A percentile compares a stretch with the other conserved stretches of the same genome.
Conservation (phyloP, 345 rosid species). For the Rubroshorea leprosula region DNA sequence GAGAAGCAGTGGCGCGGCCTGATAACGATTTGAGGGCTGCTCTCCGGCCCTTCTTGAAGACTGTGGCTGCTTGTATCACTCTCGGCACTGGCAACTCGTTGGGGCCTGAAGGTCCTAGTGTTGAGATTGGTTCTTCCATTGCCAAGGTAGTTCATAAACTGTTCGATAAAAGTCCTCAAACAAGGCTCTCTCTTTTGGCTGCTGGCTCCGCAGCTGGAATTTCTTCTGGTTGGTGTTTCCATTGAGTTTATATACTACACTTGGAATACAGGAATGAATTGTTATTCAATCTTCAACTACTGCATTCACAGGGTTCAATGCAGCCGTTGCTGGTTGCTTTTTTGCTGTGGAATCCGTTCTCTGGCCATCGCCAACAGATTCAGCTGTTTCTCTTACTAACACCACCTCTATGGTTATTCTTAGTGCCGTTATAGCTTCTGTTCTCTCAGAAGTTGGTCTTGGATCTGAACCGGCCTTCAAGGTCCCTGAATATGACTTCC, state of each 20-base stretch:
- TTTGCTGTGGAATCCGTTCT: constrained; percentile 89
- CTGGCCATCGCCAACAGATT: constrained; percentile 72
- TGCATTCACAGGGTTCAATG: constrained; percentile 65
- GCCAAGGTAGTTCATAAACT: constrained; percentile 54
- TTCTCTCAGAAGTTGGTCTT: constrained; percentile 78
- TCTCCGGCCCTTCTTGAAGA: constrained; percentile 56
- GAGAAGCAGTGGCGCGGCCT: constrained; percentile 22
- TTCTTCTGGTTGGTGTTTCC: constrained; percentile 58
- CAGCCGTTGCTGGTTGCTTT: constrained; percentile 96
- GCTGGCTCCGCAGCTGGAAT: constrained; percentile 94
- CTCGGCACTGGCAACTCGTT: constrained; percentile 90
- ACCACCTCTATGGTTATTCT: constrained; percentile 88
- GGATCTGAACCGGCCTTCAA: constrained; percentile 88
- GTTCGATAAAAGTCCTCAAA: constrained; percentile 33
- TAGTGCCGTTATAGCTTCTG: constrained; percentile 83
- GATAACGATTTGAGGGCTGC: constrained; percentile 26
- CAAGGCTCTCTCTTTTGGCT: constrained; percentile 65
- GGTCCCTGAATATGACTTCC: constrained; percentile 88
- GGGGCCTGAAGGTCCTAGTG: constrained; percentile 97
- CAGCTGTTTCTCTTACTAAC: constrained; percentile 58
- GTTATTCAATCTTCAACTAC: constrained; percentile 1
- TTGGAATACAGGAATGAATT: not conserved
- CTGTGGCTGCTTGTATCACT: constrained; percentile 77
- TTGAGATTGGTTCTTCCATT: constrained; percentile 84
- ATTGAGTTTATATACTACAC: not conserved